Percentiles rank a stretch among this genome's conserved stretches.
These are phyloP conservation scores for Davidsoniella eucalypti DNA, from an alignment of 2,329 filamentous ascomycete species.

Conservation along the genomic window DNA sequence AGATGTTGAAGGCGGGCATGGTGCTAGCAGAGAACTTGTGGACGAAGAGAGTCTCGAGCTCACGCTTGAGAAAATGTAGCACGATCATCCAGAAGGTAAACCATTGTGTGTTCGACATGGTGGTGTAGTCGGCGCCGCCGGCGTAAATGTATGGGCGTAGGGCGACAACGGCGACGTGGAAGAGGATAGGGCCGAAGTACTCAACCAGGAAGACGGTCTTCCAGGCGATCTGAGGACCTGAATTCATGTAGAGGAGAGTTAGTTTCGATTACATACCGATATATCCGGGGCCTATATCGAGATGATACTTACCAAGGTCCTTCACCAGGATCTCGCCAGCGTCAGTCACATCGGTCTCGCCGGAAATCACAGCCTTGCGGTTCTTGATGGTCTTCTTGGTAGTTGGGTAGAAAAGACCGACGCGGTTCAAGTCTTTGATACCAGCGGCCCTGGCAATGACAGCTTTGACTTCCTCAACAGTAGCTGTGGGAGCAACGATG, in stretches of 20 bases:
- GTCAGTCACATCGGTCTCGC: constrained; percentile 31
- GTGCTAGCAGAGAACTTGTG: constrained; percentile 91
- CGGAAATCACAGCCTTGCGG: constrained; percentile 34
- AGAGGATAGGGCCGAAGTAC: constrained; percentile 79
- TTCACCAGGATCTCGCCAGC: constrained; percentile 62
- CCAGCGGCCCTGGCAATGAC: constrained; percentile 33
- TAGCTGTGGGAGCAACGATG: constrained; percentile 32
- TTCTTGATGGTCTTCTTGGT: constrained; percentile 48
- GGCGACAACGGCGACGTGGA: constrained; percentile 61
- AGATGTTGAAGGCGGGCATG: constrained; percentile 80
- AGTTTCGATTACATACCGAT: neutral
- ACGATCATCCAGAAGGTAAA: constrained; percentile 59
- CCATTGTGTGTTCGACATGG: constrained; percentile 51
- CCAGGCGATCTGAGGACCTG: constrained; percentile 82
- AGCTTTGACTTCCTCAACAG: constrained; percentile 43
- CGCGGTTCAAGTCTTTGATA: constrained; percentile 41
- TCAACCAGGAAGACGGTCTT: constrained; percentile 88
- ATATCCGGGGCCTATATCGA: too few relatives aligned
- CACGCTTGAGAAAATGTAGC: constrained; percentile 84
- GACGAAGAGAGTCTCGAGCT: constrained; percentile 83
- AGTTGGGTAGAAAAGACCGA: constrained; percentile 43
- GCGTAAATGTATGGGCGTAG: constrained; percentile 49
- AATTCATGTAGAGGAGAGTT: constrained; percentile 5
- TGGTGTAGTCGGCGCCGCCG: constrained; percentile 25
- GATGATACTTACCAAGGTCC: constrained; percentile 55